phyloP scores from a whole-genome alignment of 192 early-diverging fungal genomes.

The Dissophora ornata region DNA sequence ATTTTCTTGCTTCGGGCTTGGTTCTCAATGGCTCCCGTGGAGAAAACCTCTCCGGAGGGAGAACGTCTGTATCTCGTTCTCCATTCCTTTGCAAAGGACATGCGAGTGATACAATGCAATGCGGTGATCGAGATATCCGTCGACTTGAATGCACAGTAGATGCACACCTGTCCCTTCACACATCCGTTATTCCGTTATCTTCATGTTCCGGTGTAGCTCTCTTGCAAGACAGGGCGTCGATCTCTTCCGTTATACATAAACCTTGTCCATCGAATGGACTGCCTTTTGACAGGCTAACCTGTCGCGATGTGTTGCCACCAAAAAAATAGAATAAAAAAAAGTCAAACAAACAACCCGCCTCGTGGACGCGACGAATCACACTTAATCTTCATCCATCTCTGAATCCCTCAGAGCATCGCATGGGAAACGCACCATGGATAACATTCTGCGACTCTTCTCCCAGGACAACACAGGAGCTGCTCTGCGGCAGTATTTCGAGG shows the following conservation, averaged over 20 bases:
- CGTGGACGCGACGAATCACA: too few relatives aligned
- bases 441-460: conserved; percentile 29
- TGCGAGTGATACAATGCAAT: too few relatives aligned
- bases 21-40: conserved; percentile 4
- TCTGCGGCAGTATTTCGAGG: conserved; percentile 28
- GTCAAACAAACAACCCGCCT: not conserved
- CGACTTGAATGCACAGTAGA: too few relatives aligned
- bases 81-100: too few relatives aligned
- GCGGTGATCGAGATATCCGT: too few relatives aligned
- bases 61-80: not conserved
- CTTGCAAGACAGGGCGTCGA: too few relatives aligned
- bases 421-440: conserved; percentile 30
- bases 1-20: conserved; percentile 23
- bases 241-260: too few relatives aligned
- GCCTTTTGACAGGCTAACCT: not conserved
- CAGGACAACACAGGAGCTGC: conserved; percentile 34
- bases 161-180: too few relatives aligned
- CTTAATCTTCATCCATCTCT: too few relatives aligned
- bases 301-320: conserved; percentile 28
- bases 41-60: not conserved
- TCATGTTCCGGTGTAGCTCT: too few relatives aligned
- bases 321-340: not conserved
- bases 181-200: too few relatives aligned
- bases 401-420: too few relatives aligned
- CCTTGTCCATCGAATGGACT: not conserved